Conservation (phyloP, 2,329 filamentous ascomycete genomes). For the Coniochaeta prunicola region DNA sequence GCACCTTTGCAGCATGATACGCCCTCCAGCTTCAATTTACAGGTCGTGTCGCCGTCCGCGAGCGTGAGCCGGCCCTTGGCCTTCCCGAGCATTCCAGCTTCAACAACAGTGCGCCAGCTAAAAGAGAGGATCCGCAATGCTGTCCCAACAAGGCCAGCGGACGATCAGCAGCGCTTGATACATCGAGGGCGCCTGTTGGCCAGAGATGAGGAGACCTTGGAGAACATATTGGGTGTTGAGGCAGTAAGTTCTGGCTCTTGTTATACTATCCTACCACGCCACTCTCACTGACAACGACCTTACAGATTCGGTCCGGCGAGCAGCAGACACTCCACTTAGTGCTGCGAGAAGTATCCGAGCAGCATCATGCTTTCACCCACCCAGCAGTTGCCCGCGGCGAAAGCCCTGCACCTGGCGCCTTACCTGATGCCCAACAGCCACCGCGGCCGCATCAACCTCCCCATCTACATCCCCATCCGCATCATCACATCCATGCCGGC, state of each 20-base stretch:
- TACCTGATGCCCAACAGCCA: slow-evolving; percentile 1
- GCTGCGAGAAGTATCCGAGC: slow-evolving; percentile 31
- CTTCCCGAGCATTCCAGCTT: slow-evolving; percentile 39
- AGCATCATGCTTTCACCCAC: slow-evolving; percentile 13
- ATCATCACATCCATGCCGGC: not conserved
- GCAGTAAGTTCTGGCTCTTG: slow-evolving; percentile 29
- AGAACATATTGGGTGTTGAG: slow-evolving; percentile 49
- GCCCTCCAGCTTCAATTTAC: slow-evolving; percentile 41
- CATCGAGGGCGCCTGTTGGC: slow-evolving; percentile 50
- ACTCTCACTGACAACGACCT: not conserved
- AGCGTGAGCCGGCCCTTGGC: slow-evolving; percentile 42
- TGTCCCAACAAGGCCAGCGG: slow-evolving; percentile 39
- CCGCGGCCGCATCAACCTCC: slow-evolving; percentile 8
- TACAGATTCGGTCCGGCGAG: slow-evolving; percentile 34
- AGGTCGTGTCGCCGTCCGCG: slow-evolving; percentile 52
- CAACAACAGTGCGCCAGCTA: slow-evolving; percentile 45
- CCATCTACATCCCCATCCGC: slow-evolving; percentile 5
- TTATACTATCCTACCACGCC: not conserved
- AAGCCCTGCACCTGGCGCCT: slow-evolving; percentile 19
- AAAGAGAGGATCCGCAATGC: slow-evolving; percentile 50
- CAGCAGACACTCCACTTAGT: slow-evolving; percentile 48
- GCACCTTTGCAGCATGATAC: slow-evolving; percentile 14
- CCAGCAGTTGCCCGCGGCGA: slow-evolving; percentile 12
- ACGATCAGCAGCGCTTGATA: slow-evolving; percentile 53
- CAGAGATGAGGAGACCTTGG: slow-evolving; percentile 47